Evolutionary conservation across 2,329 filamentous ascomycete species (phyloP), one percentile per base, ranked within the genome.

Genomic region (Alternaria viburni): DNA sequence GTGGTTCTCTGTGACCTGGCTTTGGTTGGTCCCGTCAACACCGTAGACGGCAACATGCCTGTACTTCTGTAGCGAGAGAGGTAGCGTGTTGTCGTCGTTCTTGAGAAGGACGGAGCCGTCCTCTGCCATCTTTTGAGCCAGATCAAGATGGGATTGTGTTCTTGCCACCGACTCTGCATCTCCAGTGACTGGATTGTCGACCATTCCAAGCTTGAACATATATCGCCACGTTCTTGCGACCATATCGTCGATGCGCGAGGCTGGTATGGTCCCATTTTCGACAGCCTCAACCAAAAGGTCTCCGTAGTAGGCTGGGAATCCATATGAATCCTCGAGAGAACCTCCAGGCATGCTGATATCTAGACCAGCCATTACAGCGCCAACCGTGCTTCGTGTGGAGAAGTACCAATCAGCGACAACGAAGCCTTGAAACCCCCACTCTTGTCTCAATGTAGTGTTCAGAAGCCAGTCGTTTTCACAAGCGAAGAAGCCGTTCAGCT

Each of bases 361-460:
- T 15, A 62, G 19, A 21, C 62, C 62, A 1, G 54, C 45, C 56
- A 52, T 65, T 3, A 59, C 49, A 1, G 52, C 41, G 5, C 21
- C 43, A 5, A 43, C 58, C 3, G 47, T 56, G 11, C 44, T 47
- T 11, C 51, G n/a, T 9, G 57, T 61, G 30, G 50, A 43, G 23
- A 50, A 52, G 10, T 51, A 43, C 83, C 83, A 85, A 61, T 85
- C 83, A 0, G 81, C 82, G 1, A 81, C 74, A 1, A 85, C 75
- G 23, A 84, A 81, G 0, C 83, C 83, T 0, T 82, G 62, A 54
- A 83, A 85, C 2, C 82, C 82, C 4, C 84, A 72, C 25, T 84
- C 73, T 5, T 79, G 64, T 3, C 79, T 77, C 5, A 85, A 69
- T 0, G 85, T 77, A 21, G 76, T 80, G 0, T 83, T 84, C 44